These are phyloP conservation scores for Xylariaceae sp. DNA, from an alignment of 2,329 filamentous ascomycete species.

Conservation along the genomic window DNA sequence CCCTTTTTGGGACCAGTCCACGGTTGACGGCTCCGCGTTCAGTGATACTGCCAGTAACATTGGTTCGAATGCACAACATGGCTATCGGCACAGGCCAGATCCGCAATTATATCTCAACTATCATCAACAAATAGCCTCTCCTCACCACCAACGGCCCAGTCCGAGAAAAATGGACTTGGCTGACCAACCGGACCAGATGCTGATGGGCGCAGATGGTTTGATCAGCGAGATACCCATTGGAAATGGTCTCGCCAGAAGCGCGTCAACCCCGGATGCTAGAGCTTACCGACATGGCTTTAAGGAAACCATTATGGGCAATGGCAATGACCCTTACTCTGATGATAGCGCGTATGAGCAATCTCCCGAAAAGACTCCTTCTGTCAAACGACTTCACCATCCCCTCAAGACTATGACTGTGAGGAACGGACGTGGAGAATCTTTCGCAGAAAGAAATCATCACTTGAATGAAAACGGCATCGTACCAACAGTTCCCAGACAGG, in stretches of 20 bases:
- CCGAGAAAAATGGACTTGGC: constrained; percentile 19
- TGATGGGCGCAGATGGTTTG: constrained; percentile 29
- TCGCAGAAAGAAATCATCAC: constrained; percentile 22
- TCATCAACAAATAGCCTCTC: constrained; percentile 20
- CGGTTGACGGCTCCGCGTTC: constrained; percentile 33
- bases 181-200: constrained; percentile 25
- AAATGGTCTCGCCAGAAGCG: constrained; percentile 27
- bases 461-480: constrained; percentile 15
- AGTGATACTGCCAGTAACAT: constrained; percentile 33
- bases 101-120: constrained; percentile 19
- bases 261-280: constrained; percentile 32
- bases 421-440: constrained; percentile 24
- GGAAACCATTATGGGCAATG: constrained; percentile 19
- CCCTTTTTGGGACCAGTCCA: constrained; percentile 34
- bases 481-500: constrained; percentile 19
- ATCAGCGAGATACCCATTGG: constrained; percentile 26
- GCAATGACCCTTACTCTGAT: constrained; percentile 25
- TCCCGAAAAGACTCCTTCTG: constrained; percentile 30
- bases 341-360: constrained; percentile 27
- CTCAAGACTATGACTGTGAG: constrained; percentile 21
- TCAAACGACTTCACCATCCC: constrained; percentile 26
- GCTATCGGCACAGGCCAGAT: constrained; percentile 21
- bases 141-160: constrained; percentile 25
- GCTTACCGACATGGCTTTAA: constrained; percentile 22
- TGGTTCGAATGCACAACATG: constrained; percentile 24